phyloP scores from a whole-genome alignment of 2,329 filamentous ascomycete species.

The Colletotrichum lindemuthianum region DNA sequence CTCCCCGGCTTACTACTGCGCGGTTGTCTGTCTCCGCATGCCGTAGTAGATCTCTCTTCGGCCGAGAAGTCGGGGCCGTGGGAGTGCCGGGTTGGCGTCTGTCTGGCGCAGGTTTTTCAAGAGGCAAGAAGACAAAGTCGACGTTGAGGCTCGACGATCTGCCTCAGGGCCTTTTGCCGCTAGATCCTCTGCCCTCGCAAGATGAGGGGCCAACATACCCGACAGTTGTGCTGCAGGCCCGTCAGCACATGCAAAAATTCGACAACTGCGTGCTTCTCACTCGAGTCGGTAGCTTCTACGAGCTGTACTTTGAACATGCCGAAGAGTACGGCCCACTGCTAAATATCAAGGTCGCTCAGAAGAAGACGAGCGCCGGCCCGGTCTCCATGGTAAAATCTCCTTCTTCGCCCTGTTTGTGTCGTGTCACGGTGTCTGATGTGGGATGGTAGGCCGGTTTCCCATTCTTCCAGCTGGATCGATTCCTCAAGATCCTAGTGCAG shows the following conservation, averaged over 20 bases:
- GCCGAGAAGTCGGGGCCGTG: slow-evolving; percentile 8
- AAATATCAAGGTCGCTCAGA: slow-evolving; percentile 82
- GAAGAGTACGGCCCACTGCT: slow-evolving; percentile 87
- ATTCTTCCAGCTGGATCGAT: slow-evolving; percentile 90
- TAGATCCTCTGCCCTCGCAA: slow-evolving; percentile 53
- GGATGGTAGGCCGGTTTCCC: slow-evolving; percentile 82
- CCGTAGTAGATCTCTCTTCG: slow-evolving; percentile 12
- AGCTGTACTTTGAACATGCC: slow-evolving; percentile 96
- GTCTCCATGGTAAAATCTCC: slow-evolving; percentile 80
- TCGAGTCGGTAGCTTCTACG: slow-evolving; percentile 94
- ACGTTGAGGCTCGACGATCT: slow-evolving; percentile 66
- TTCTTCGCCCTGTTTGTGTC: slow-evolving; percentile 29
- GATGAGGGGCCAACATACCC: slow-evolving; percentile 72
- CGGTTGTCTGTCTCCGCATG: slow-evolving; percentile 18
- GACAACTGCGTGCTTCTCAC: slow-evolving; percentile 91
- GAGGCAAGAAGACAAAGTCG: slow-evolving; percentile 66
- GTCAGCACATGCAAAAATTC: slow-evolving; percentile 90
- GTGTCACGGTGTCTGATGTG: slow-evolving; percentile 38
- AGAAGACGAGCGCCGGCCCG: slow-evolving; percentile 79
- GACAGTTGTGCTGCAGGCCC: slow-evolving; percentile 87
- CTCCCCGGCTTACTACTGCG: slow-evolving; percentile 7
- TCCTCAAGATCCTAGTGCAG: slow-evolving; percentile 91
- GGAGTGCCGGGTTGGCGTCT: slow-evolving; percentile 16
- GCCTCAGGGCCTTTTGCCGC: slow-evolving; percentile 61
- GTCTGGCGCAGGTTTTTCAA: slow-evolving; percentile 32